Percentiles rank a stretch among this genome's conserved stretches.
These are phyloP conservation scores for Cutaneotrichosporon sp. DNA, from an alignment of 1,284 basidiomycete genomes.

Conservation along the genomic window DNA sequence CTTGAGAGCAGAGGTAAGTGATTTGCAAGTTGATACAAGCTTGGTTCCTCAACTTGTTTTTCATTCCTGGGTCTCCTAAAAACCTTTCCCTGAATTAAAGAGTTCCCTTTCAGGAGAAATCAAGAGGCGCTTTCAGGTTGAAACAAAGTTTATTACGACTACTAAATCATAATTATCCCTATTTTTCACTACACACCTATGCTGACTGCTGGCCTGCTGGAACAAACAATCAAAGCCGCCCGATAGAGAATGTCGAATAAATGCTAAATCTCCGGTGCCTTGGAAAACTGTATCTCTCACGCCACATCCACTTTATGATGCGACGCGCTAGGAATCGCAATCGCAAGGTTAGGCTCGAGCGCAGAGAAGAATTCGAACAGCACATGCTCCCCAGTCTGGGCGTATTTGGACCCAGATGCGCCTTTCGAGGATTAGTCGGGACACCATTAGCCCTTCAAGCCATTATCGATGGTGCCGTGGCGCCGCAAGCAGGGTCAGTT, in stretches of 20 bases:
- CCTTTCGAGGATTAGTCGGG: not conserved
- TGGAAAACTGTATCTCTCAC: too few relatives aligned
- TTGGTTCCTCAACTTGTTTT: not conserved
- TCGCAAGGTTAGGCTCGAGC: too few relatives aligned
- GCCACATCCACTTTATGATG: too few relatives aligned
- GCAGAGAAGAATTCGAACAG: too few relatives aligned
- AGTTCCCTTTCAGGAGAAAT: not conserved
- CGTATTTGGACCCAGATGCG: too few relatives aligned
- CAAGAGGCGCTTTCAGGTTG: not conserved
- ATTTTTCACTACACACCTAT: not conserved
- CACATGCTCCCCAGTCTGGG: too few relatives aligned
- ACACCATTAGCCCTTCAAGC: not conserved
- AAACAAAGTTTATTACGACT: not conserved
- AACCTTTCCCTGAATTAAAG: not conserved
- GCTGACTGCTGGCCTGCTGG: too few relatives aligned
- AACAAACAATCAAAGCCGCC: too few relatives aligned
- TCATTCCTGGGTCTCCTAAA: not conserved
- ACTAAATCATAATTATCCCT: not conserved
- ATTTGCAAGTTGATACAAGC: not conserved
- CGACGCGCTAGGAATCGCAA: too few relatives aligned
- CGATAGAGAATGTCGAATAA: too few relatives aligned
- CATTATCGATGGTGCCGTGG: conserved; percentile 6
- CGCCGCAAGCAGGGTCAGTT: not conserved
- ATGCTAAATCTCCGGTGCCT: too few relatives aligned
- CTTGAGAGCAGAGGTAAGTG: not conserved